Conservation (phyloP, 352 stramenopile genomes). For the Phytophthora pinifolia region DNA sequence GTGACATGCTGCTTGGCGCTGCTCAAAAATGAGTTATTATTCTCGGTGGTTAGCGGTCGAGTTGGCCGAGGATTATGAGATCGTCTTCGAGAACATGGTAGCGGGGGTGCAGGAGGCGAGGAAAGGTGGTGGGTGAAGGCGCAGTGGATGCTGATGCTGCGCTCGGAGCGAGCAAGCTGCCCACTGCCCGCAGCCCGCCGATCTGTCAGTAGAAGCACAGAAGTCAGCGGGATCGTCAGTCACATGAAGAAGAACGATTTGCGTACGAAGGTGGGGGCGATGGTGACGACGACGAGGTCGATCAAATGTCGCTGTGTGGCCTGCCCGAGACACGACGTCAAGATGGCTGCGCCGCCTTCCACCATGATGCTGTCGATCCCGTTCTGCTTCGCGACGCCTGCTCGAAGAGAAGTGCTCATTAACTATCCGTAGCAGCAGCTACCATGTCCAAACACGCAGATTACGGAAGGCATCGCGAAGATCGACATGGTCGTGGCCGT, state of each 20-base stretch:
- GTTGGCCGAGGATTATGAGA: constrained; percentile 45
- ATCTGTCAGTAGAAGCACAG: constrained; percentile 33
- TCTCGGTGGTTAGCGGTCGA: no score
- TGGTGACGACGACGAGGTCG: constrained; percentile 70
- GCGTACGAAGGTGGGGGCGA: constrained; percentile 80
- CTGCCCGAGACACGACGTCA: constrained; percentile 67
- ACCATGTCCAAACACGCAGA: constrained; percentile 9
- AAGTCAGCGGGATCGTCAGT: constrained; percentile 1
- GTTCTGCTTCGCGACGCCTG: constrained; percentile 38
- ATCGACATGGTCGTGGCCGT: constrained; percentile 44
- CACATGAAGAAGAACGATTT: not conserved
- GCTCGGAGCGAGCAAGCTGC: constrained; percentile 19
- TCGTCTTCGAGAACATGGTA: constrained; percentile 48
- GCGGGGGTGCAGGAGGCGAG: constrained; percentile 31
- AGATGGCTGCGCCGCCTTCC: constrained; percentile 76
- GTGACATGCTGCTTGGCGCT: no score
- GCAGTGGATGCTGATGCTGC: constrained; percentile 3
- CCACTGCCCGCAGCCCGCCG: constrained; percentile 56
- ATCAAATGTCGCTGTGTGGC: constrained; percentile 45
- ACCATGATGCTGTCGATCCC: constrained; percentile 78
- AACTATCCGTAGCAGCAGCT: not conserved
- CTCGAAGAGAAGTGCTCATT: not conserved
- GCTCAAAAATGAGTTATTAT: no score
- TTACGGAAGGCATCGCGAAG: constrained; percentile 62
- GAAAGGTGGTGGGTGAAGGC: constrained; percentile 16